Percentiles rank a stretch among this genome's conserved stretches.
These are phyloP conservation scores for Neofusicoccum kwambonambiense DNA, from an alignment of 2,329 filamentous ascomycete genomes.

Conservation along the genomic window DNA sequence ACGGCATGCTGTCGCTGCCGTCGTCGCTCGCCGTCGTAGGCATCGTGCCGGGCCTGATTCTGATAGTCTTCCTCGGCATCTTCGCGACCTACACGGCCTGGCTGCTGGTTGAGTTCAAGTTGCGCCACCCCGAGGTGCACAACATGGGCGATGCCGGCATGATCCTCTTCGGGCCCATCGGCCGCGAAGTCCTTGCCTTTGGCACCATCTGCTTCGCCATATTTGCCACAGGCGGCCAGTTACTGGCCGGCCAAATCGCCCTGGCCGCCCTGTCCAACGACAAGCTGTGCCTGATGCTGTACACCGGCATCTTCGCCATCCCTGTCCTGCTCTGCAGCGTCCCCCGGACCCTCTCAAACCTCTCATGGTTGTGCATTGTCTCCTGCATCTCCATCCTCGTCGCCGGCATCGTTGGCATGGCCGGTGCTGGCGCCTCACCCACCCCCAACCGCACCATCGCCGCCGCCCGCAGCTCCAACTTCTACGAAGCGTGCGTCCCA, in stretches of 20 bases:
- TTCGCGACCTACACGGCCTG: slow-evolving; percentile 54
- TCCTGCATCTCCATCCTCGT: slow-evolving; percentile 49
- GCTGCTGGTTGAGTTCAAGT: slow-evolving; percentile 48
- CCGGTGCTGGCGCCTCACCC: slow-evolving; percentile 48
- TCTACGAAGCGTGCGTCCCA: slow-evolving; percentile 36
- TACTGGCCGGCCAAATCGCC: slow-evolving; percentile 53
- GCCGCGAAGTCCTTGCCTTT: slow-evolving; percentile 28
- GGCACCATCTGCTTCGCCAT: slow-evolving; percentile 55
- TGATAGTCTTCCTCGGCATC: slow-evolving; percentile 51
- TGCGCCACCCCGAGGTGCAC: slow-evolving; percentile 36
- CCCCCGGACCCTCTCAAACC: slow-evolving; percentile 51
- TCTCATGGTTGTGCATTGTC: slow-evolving; percentile 49
- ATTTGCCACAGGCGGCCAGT: slow-evolving; percentile 51
- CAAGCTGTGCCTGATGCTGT: slow-evolving; percentile 49
- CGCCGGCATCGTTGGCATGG: slow-evolving; percentile 53
- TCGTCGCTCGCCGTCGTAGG: slow-evolving; percentile 53
- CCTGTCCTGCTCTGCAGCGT: slow-evolving; percentile 49
- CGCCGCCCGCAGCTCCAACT: slow-evolving; percentile 39
- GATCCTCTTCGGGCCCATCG: slow-evolving; percentile 32
- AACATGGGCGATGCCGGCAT: slow-evolving; percentile 38
- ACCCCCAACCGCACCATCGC: slow-evolving; percentile 38
- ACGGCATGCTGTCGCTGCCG: slow-evolving; percentile 55
- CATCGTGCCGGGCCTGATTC: slow-evolving; percentile 52
- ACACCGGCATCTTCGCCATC: slow-evolving; percentile 45
- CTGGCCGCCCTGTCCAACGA: slow-evolving; percentile 47